Conservation (phyloP, 257 asterid genomes). For the Gentiana macrophylla region DNA sequence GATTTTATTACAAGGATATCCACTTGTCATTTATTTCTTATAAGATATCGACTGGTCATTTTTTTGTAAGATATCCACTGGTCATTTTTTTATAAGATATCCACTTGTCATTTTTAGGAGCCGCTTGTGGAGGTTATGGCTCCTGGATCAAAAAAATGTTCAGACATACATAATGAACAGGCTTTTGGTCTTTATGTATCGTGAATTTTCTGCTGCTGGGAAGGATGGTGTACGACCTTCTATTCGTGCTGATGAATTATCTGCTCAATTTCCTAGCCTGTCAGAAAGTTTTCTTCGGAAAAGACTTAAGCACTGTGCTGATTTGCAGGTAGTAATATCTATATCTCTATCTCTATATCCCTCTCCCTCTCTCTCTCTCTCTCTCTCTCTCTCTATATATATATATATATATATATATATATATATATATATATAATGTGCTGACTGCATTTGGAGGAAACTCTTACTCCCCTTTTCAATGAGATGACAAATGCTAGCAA, state of each 20-base stretch:
- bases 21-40: too few species aligned
- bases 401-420: too few species aligned
- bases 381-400: too few species aligned
- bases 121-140: conserved; percentile 94
- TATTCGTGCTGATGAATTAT: conserved; percentile 71
- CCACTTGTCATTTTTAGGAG: conserved; percentile 41
- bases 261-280: conserved; percentile 67
- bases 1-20: too few species aligned
- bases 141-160: conserved; percentile 82
- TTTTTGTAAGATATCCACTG: too few species aligned
- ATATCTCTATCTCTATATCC: background rate
- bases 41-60: too few species aligned
- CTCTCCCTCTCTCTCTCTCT: too few species aligned
- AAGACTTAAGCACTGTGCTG: conserved; percentile 81
- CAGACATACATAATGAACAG: conserved; percentile 86
- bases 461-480: too few species aligned
- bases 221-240: conserved; percentile 80
- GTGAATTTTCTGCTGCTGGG: conserved; percentile 77
- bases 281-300: conserved; percentile 76
- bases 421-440: too few species aligned
- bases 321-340: conserved; percentile 53
- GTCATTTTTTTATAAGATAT: background rate
- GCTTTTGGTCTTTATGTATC: conserved; percentile 73
- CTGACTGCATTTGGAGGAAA: too few species aligned
- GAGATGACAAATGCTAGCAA: background rate